phyloP scores from a whole-genome alignment of 1,284 basidiomycete species.

The Rhodotorula sp. region DNA sequence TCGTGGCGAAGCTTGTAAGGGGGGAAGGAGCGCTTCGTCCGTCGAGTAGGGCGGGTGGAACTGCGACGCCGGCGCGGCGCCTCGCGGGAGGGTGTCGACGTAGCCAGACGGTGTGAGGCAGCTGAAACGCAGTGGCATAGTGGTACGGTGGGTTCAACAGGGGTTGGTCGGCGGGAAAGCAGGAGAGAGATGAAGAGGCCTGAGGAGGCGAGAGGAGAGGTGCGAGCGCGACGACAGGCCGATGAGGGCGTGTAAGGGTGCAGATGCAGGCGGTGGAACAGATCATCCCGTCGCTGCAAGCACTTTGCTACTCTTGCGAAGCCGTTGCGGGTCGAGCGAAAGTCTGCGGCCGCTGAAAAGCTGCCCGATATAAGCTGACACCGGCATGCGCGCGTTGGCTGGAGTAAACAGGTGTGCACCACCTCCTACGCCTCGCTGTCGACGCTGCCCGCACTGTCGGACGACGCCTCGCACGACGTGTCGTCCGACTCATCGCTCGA shows the following conservation, averaged over 20 bases:
- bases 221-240: neutral
- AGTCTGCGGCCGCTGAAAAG: too few relatives aligned
- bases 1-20: neutral
- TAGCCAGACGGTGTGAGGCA: conserved; percentile 2
- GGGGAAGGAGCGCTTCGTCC: neutral
- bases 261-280: neutral
- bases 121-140: neutral
- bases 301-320: neutral
- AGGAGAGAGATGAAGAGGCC: neutral
- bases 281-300: neutral
- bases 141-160: too few relatives aligned
- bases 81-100: conserved; percentile 8
- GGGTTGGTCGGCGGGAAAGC: neutral
- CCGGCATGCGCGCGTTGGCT: too few relatives aligned
- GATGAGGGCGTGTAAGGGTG: neutral
- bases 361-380: too few relatives aligned
- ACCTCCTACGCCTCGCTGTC: neutral
- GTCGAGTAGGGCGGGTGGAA: neutral
- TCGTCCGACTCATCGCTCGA: neutral
- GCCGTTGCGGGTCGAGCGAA: neutral
- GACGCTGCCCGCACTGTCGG: neutral
- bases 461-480: neutral
- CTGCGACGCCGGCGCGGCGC: neutral
- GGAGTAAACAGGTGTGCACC: too few relatives aligned
- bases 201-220: neutral